phyloP scores from a whole-genome alignment of 176 grass and related monocot genomes.

The Rhipidocladum racemiflorum region DNA sequence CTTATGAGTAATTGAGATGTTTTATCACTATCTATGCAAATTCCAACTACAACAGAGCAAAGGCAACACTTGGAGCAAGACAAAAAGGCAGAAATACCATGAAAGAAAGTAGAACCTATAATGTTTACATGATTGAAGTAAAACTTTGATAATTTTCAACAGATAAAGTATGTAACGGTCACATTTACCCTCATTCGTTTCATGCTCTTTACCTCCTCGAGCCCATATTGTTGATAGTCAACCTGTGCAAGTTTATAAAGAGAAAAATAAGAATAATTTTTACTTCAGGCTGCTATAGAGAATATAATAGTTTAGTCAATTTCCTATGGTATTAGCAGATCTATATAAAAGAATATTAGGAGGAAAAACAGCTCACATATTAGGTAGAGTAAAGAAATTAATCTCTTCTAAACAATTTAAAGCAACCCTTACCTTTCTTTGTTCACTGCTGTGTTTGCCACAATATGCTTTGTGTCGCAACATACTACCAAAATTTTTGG shows the following conservation, averaged over 20 bases:
- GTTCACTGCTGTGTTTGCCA: slow-evolving; percentile 64
- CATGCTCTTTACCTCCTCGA: slow-evolving; percentile 68
- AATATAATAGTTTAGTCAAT: not conserved
- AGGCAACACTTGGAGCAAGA: not conserved
- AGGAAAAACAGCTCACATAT: not conserved
- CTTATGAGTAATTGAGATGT: not conserved
- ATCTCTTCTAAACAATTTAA: slow-evolving; percentile 11
- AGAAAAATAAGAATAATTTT: not conserved
- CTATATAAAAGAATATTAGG: not conserved
- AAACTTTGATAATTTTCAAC: not conserved
- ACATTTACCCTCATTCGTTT: slow-evolving; percentile 85
- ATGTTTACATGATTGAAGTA: not conserved
- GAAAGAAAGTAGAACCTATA: not conserved
- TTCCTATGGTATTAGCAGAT: slow-evolving; percentile 1
- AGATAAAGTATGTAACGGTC: not conserved
- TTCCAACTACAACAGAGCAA: not conserved
- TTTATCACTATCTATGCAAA: not conserved
- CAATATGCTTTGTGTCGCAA: slow-evolving; percentile 83
- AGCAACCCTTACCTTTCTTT: slow-evolving; percentile 58
- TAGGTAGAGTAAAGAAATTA: not conserved
- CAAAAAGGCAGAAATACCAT: not conserved
- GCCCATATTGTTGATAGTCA: slow-evolving; percentile 60
- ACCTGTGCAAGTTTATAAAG: slow-evolving; percentile 44
- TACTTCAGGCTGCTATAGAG: not conserved
- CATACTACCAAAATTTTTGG: slow-evolving; percentile 45